Evolutionary conservation across 2,329 filamentous ascomycete species (phyloP), one percentile per base, ranked within the genome.

Genomic region (Neospermospora avenae): DNA sequence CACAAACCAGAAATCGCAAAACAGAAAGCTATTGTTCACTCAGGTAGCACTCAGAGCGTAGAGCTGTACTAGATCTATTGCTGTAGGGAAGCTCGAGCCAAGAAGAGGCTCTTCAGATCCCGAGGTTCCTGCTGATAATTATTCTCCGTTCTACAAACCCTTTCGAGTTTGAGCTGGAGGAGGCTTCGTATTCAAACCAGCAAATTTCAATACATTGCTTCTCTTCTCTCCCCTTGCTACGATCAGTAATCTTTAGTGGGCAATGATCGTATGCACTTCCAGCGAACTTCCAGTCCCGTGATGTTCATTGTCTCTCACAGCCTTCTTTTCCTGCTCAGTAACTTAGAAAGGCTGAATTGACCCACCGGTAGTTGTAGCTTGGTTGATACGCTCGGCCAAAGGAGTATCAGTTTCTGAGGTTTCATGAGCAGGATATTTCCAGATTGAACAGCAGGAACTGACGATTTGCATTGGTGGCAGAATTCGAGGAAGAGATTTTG

Each of bases 281-380:
- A 42, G 13, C 11, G 16, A 48, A 35, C 35, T 55, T 31, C 51
- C 22, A 25, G 44, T 55, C 10, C 42, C 35, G n/a, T 56, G 52
- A 37, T 55, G 35, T 16, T 59, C 52, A 31, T 56, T 51, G 13
- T 59, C 44, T 28, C n/a, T 31, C 34, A 11, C 52, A 35, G 20
- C 25, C 20, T 55, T 51, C 14, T 24, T 59, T 28, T 59, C 52
- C 24, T 51, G 22, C 44, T 51, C 52, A 16, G 37, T 59, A n/a
- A 51, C 31, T 31, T 59, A 5, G n/a, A 49, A 6, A 37, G 35
- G 42, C 14, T 55, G 31, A 35, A 51, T 49, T 14, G 58, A 35
- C 20, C 35, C 42, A 7, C 34, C 34, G 18, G 20, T 44, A 20
- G 20, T 2, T 11, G 31, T 55, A 20, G 20, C 1, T 11, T 59